phyloP scores from a whole-genome alignment of 768 basidiomycete species.

The Pleurotus eryngii region DNA sequence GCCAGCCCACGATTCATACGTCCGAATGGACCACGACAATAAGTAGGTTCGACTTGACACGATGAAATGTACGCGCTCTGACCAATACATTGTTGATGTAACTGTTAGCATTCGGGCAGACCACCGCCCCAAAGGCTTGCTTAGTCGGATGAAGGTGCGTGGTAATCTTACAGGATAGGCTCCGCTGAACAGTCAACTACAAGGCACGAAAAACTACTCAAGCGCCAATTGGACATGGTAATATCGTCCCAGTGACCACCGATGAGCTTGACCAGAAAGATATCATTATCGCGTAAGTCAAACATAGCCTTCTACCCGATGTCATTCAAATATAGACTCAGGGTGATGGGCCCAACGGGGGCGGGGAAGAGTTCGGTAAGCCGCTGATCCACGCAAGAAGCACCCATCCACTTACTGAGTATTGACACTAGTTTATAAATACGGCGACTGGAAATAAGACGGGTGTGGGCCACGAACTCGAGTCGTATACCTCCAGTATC shows the following conservation, averaged over 20 bases:
- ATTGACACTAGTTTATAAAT: slow-evolving; percentile 17
- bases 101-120: too few relatives aligned
- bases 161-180: too few relatives aligned
- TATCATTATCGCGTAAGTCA: slow-evolving; percentile 11
- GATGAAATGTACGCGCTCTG: too few relatives aligned
- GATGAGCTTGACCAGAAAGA: slow-evolving; percentile 3
- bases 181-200: too few relatives aligned
- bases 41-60: too few relatives aligned
- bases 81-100: too few relatives aligned
- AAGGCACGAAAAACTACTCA: too few relatives aligned
- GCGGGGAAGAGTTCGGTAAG: slow-evolving; percentile 19
- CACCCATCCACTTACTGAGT: not conserved
- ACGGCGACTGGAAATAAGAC: slow-evolving; percentile 1
- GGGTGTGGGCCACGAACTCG: slow-evolving; percentile 12
- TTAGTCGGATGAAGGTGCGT: too few relatives aligned
- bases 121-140: too few relatives aligned
- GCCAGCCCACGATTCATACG: too few relatives aligned
- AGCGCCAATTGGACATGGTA: not conserved
- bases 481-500: slow-evolving; percentile 12
- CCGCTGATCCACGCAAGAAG: not conserved
- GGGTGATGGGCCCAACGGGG: slow-evolving; percentile 18
- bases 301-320: not conserved
- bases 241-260: not conserved
- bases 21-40: too few relatives aligned
- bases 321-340: not conserved